Evolutionary conservation across 148 eudicot species (phyloP), one percentile per base, ranked within the genome.

Genomic region (Chenopodium quinoa): DNA sequence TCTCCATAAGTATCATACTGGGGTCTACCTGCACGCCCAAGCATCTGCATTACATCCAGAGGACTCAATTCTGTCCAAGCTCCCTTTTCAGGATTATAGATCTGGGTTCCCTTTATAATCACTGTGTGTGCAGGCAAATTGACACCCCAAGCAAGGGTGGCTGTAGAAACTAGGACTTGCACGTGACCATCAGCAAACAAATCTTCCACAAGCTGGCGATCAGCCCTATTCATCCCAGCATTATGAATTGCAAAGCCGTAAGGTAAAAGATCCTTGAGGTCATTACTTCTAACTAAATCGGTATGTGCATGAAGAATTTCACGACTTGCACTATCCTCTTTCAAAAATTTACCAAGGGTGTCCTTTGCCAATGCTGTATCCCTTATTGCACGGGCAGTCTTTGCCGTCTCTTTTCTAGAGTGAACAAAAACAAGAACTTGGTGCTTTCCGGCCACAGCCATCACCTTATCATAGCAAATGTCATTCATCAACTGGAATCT

Each of bases 1-100:
- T 92, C 96, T 65, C 96, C 96, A 50, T 85, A 87, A 23, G 93
- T 89, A 78, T 92, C 96, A 83, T 88, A 90, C 50, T 92, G 96
- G 8, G 96, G 96, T 82, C 96, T 88, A 78, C 96, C 96, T 79
- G 96, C 96, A 83, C 96, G 91, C 80, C 96, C 93, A 85, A 92
- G 84, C 96, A 92, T 92, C 86, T 92, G 96, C 92, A 91, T 92
- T 44, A 92, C 96, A 87, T 91, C 96, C 77, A 92, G 85, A 73
- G 96, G 92, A 81, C 96, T 91, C 73, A 92, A 80, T 80, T 92
- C 96, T 34, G 96, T 92, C 96, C 96, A 92, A 67, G 92, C 92
- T 62, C 96, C 93, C 76, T 91, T 92, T 67, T 92, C 96, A 23
- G 93, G 93, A 86, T 92, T 89, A 80, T 92, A 92, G 31, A 92